Percentiles rank a stretch among this genome's conserved stretches.
Conservation (phyloP, 352 stramenopile genomes). For the Globisporangium viniferum region DNA sequence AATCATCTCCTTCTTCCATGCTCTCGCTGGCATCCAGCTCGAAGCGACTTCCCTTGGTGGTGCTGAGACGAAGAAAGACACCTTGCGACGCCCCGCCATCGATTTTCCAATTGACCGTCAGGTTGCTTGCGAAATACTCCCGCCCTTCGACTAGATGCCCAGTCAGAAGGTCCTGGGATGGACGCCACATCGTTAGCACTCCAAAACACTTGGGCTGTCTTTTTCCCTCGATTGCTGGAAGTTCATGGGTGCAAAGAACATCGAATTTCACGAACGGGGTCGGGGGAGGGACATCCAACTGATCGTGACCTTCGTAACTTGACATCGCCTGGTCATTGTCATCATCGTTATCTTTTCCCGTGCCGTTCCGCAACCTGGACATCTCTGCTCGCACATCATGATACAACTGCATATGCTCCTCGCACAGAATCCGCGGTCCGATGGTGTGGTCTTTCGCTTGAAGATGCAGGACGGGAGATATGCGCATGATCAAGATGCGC, state of each 20-base stretch:
- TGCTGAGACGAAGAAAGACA: slow-evolving; percentile 54
- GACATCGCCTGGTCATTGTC: slow-evolving; percentile 11
- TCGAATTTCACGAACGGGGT: slow-evolving; percentile 70
- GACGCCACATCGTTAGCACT: slow-evolving; percentile 65
- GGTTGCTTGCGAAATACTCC: slow-evolving; percentile 57
- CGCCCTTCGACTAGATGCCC: slow-evolving; percentile 41
- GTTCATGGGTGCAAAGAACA: slow-evolving; percentile 53
- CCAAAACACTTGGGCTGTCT: slow-evolving; percentile 23
- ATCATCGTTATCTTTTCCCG: slow-evolving; percentile 18
- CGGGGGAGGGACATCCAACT: slow-evolving; percentile 30
- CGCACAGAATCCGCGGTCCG: slow-evolving; percentile 59
- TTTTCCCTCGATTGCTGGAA: background rate
- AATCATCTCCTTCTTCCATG: slow-evolving; percentile 28
- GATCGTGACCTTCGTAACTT: slow-evolving; percentile 16
- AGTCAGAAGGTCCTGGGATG: slow-evolving; percentile 47
- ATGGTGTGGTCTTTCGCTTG: slow-evolving; percentile 61
- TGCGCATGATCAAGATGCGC: slow-evolving; percentile 39
- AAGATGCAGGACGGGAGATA: slow-evolving; percentile 62
- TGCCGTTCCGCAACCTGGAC: slow-evolving; percentile 10
- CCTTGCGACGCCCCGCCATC: slow-evolving; percentile 29
- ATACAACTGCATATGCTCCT: slow-evolving; percentile 57
- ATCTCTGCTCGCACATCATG: slow-evolving; percentile 42
- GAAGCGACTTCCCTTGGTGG: slow-evolving; percentile 52
- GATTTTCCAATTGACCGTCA: slow-evolving; percentile 70
- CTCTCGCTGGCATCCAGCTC: background rate